A percentile compares a stretch with the other conserved stretches of the same genome.
phyloP scores from a whole-genome alignment of 2,329 filamentous ascomycete species.

The Paraphaeosphaeria minitans region DNA sequence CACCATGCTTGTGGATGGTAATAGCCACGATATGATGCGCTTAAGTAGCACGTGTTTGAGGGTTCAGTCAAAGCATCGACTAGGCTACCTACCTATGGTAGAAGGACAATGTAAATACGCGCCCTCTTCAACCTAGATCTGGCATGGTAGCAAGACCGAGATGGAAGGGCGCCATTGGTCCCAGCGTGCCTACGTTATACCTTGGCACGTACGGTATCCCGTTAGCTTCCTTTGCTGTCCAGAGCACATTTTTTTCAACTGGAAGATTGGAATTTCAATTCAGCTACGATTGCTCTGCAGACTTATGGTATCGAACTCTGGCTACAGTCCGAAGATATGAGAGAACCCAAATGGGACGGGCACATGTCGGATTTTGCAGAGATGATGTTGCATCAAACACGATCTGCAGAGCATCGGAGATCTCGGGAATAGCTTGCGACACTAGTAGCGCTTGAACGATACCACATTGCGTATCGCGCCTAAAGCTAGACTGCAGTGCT shows the following conservation, averaged over 20 bases:
- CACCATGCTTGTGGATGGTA: not conserved
- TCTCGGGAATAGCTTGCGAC: not conserved
- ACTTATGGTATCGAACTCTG: too few species aligned
- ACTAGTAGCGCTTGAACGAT: not conserved
- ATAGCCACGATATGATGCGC: not conserved
- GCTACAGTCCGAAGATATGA: not conserved
- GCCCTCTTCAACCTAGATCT: not conserved
- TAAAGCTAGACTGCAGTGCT: not conserved
- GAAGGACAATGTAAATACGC: not conserved
- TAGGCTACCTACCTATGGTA: not conserved
- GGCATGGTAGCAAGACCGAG: not conserved
- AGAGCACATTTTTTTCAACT: too few species aligned
- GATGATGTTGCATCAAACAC: slow-evolving; percentile 1
- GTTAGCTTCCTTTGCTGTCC: too few species aligned
- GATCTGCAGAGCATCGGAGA: not conserved
- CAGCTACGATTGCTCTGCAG: too few species aligned
- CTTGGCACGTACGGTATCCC: not conserved
- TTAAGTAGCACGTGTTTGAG: not conserved
- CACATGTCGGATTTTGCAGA: not conserved
- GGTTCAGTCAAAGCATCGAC: not conserved
- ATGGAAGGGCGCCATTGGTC: not conserved
- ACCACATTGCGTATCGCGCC: slow-evolving; percentile 4
- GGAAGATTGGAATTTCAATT: too few species aligned
- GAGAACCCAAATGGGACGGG: not conserved
- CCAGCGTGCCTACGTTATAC: too few species aligned